These are phyloP conservation scores for Termitomyces sp. DNA, from an alignment of 1,284 basidiomycete genomes.

Conservation along the genomic window DNA sequence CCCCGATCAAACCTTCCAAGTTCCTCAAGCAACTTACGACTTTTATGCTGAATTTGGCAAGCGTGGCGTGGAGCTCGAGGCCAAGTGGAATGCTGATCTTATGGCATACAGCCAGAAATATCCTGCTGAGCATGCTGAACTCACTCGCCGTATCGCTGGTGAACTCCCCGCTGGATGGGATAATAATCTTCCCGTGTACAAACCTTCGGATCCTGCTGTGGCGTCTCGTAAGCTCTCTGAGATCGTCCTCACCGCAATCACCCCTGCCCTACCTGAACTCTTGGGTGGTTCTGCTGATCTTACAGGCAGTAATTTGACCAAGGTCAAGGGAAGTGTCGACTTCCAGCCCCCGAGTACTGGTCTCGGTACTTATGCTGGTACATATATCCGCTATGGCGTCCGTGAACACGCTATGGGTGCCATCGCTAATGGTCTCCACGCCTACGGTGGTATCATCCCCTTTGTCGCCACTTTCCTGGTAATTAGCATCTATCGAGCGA, in stretches of 20 bases:
- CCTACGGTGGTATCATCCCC: slow-evolving; percentile 83
- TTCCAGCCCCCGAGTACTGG: slow-evolving; percentile 89
- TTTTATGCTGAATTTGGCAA: slow-evolving; percentile 64
- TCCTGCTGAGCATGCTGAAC: slow-evolving; percentile 81
- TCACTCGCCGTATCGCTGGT: slow-evolving; percentile 80
- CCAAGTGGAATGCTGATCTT: slow-evolving; percentile 74
- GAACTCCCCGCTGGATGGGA: slow-evolving; percentile 87
- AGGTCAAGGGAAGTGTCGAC: slow-evolving; percentile 78
- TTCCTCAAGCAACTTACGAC: slow-evolving; percentile 74
- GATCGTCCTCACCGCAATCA: slow-evolving; percentile 78
- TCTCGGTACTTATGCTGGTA: slow-evolving; percentile 81
- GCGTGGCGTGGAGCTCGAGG: slow-evolving; percentile 72
- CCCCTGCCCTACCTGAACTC: slow-evolving; percentile 76
- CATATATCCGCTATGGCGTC: slow-evolving; percentile 94
- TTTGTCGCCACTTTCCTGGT: slow-evolving; percentile 88
- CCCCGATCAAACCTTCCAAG: slow-evolving; percentile 73
- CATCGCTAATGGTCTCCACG: slow-evolving; percentile 85
- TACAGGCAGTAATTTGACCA: slow-evolving; percentile 89
- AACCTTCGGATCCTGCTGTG: slow-evolving; percentile 74
- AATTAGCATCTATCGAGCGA: slow-evolving; percentile 15
- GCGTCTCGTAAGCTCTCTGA: slow-evolving; percentile 94
- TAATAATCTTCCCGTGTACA: slow-evolving; percentile 80
- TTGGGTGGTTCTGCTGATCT: slow-evolving; percentile 90
- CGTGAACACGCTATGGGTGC: slow-evolving; percentile 98
- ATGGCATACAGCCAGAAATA: slow-evolving; percentile 73